phyloP scores from a whole-genome alignment of 345 rosid genomes.

The Arabidopsis thaliana region TAIR10.1 NC_003075.7:15677001-15677500 shows the following conservation, averaged over 20 bases:
- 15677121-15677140: background rate
- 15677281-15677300: slow-evolving; percentile 16
- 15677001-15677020: slow-evolving; percentile 75
- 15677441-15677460: slow-evolving; percentile 81
- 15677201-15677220: background rate
- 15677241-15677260: background rate
- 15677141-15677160: slow-evolving; percentile 4
- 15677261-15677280: background rate
- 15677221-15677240: slow-evolving; percentile 13
- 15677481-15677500: slow-evolving; percentile 60
- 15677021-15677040: slow-evolving; percentile 68
- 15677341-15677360: slow-evolving; percentile 65
- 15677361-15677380: slow-evolving; percentile 68
- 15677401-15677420: slow-evolving; percentile 68
- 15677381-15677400: slow-evolving; percentile 54
- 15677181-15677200: background rate
- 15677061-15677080: background rate
- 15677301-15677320: slow-evolving; percentile 24
- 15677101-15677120: background rate
- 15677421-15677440: slow-evolving; percentile 73
- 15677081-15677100: slow-evolving; percentile 5
- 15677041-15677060: slow-evolving; percentile 1
- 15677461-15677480: slow-evolving; percentile 65
- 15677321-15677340: slow-evolving; percentile 5
- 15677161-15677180: background rate